Base-by-base conservation (phyloP, 148 eudicot genomes). In the Chenopodium quinoa region DNA sequence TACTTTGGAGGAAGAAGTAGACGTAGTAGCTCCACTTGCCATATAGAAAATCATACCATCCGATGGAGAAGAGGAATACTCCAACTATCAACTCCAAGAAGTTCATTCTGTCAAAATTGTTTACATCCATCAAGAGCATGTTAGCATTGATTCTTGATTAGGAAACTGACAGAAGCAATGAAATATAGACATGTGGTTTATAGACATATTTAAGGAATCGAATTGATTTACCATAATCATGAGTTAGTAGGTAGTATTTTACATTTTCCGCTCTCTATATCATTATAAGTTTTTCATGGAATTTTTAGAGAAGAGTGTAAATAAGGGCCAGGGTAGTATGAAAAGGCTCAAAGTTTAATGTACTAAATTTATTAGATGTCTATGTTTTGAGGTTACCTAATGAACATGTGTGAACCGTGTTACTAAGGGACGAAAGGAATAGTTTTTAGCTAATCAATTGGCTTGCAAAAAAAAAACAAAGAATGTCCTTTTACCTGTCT, bases 1-100 rank as follows among this genome's bases (percentile, higher is more conserved):
- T 78, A 32, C 91, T 89, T 82, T 96, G 99, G 63, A 96, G 94
- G 87, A 91, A 92, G 77, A 96, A 87, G 94, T 93, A 96, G 52
- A 96, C 80, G 83, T 89, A 96, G 88, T 94, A 96, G 80, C 86
- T 83, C 89, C 89, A 87, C 72, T 85, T 91, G 37, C 99, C 99
- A 50, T 96, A 88, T 37, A 88, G 75, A 31, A 83, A 89, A 85
- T 96, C 99, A 56, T 91, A 92, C 87, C 93, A 90, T 77, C 95
- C 99, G 37, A 91, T 87, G 58, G 76, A 56, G 90, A 91, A 96
- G 62, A 96, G 90, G 90, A 96, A 96, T 17, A 83, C 89, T 44
- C 90, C 98, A 16, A 96, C 92, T 32, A 91, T 90, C 54, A 96
- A 79, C 88, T 96, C 99, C 81, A 88, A 87, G 78, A 91, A 81